A percentile compares a stretch with the other conserved stretches of the same genome.
These are phyloP conservation scores for Leccinum subgranulosum DNA, from an alignment of 768 basidiomycete species.

Conservation along the genomic window DNA sequence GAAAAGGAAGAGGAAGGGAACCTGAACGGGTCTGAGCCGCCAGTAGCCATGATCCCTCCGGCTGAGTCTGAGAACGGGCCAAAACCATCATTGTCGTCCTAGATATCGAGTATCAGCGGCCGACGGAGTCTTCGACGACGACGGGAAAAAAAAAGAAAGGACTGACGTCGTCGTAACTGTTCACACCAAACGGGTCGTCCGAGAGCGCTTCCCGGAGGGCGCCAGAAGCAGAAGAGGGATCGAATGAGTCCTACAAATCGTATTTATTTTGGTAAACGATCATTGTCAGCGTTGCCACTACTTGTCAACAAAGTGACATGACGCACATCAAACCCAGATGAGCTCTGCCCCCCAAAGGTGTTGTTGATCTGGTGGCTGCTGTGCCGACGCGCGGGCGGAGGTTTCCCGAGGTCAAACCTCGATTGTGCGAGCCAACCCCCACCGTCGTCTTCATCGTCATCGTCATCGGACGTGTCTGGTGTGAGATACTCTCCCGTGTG, in stretches of 20 bases:
- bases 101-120: background rate
- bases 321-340: conserved; percentile 53
- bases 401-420: conserved; percentile 56
- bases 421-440: conserved; percentile 80
- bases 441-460: conserved; percentile 64
- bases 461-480: conserved; percentile 51
- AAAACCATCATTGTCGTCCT: conserved; percentile 59
- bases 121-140: background rate
- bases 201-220: conserved; percentile 35
- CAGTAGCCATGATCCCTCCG: conserved; percentile 28
- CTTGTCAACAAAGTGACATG: background rate
- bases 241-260: conserved; percentile 49
- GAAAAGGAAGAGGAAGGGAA: conserved; percentile 42
- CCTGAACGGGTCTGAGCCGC: conserved; percentile 53
- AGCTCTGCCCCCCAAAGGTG: conserved; percentile 36
- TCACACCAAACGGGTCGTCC: conserved; percentile 48
- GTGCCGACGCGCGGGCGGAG: conserved; percentile 47
- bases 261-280: background rate
- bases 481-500: conserved; percentile 55
- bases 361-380: conserved; percentile 24
- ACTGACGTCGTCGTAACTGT: conserved; percentile 49
- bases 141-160: background rate
- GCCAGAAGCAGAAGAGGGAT: conserved; percentile 30
- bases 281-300: background rate
- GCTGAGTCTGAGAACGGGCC: conserved; percentile 78